A percentile compares a stretch with the other conserved stretches of the same genome.
These are phyloP conservation scores for Diaporthe caulivora DNA, from an alignment of 2,329 filamentous ascomycete genomes.

Conservation along the genomic window DNA sequence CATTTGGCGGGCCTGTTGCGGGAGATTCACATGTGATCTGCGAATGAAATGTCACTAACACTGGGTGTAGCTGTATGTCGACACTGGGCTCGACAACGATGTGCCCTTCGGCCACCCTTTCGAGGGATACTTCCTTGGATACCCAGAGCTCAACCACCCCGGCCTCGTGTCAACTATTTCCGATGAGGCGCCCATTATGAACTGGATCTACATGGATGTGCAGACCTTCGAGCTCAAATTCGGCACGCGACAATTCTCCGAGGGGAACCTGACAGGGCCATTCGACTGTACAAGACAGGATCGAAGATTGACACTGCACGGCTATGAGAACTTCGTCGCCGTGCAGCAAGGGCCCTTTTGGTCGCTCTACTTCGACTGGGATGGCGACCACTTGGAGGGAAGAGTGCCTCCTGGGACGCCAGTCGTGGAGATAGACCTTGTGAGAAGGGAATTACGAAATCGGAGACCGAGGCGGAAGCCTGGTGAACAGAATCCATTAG, in stretches of 20 bases:
- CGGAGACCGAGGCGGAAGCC: slow-evolving; percentile 22
- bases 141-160: slow-evolving; percentile 61
- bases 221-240: slow-evolving; percentile 61
- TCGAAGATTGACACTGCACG: slow-evolving; percentile 60
- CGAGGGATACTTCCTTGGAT: slow-evolving; percentile 69
- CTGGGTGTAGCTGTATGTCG: slow-evolving; percentile 57
- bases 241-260: slow-evolving; percentile 56
- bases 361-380: slow-evolving; percentile 61
- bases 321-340: slow-evolving; percentile 64
- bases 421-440: slow-evolving; percentile 68
- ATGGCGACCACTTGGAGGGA: slow-evolving; percentile 57
- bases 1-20: neutral
- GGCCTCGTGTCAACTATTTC: slow-evolving; percentile 63
- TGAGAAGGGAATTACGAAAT: slow-evolving; percentile 59
- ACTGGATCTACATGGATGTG: slow-evolving; percentile 63
- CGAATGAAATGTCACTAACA: neutral
- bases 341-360: slow-evolving; percentile 60
- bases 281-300: slow-evolving; percentile 67
- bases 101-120: slow-evolving; percentile 61
- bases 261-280: slow-evolving; percentile 59
- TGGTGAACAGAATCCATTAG: neutral
- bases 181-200: slow-evolving; percentile 61
- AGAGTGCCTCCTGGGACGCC: slow-evolving; percentile 61
- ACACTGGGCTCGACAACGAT: slow-evolving; percentile 50
- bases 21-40: neutral